Evolutionary conservation across 1,284 basidiomycete genomes (phyloP), one percentile per base, ranked within the genome.

Genomic region (Laetiporus sulphureus): DNA sequence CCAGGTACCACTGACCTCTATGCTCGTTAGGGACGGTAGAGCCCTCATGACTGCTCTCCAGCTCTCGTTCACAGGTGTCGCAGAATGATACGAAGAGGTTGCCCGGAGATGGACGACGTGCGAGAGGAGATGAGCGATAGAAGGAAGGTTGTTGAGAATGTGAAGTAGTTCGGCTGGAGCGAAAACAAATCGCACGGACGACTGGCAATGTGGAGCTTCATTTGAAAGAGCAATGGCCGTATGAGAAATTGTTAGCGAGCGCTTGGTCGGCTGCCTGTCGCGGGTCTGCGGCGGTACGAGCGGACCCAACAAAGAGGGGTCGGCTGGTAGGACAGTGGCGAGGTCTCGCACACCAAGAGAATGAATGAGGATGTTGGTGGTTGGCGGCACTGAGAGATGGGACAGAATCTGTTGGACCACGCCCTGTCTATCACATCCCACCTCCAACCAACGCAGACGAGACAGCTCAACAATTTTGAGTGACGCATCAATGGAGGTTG

Each of bases 341-440:
- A 42, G 16, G n/a, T 32, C 31, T 16, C n/a, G 10, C 7, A 24
- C 19, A 23, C 38, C 38, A 13, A 38, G 42, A 3, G 29, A 23
- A 22, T 44, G 42, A 19, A 44, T 27, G n/a, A 25, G 29, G 5
- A 44, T 20, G 6, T 24, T 39, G 19, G 32, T 22, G 21, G 42
- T 36, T 2, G 4, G n/a, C 5, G 42, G 42, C 18, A 44, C 29
- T 11, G 33, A 40, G 19, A 44, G 33, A 21, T 40, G 27, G 2
- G 32, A 32, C 4, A 44, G 38, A 12, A 44, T 15, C 10, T 31
- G 1, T 8, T 22, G 11, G 2, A 40, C 19, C 11, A 21, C 22
- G 13, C 4, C n/a, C 3, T 16, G 13, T 15, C 18, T 30, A 11
- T 12, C 3, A n/a, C 36, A 24, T 5, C 20, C 24, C 8, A 44